Evolutionary conservation across 441 rosid species (phyloP), one percentile per base, ranked within the genome.

Genomic region (Euphorbia schlechtendalii): DNA sequence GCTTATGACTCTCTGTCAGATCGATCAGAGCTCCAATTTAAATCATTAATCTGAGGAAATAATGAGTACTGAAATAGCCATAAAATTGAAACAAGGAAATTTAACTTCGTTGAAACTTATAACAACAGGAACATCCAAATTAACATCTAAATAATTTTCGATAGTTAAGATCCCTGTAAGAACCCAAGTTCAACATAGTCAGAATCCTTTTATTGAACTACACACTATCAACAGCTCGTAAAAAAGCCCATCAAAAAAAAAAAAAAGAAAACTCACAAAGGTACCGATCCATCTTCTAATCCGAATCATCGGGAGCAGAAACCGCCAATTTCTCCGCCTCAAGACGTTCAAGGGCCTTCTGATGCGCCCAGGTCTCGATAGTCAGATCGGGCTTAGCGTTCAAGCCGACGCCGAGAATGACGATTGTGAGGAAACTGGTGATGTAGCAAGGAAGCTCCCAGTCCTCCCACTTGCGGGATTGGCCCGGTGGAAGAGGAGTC

Each of bases 381-480:
- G 95, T 80, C 61, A 92, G 89, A 86, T 92, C 98, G 15, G 98
- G 96, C 76, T 89, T 92, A 30, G 96, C 96, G 45, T 88, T 92
- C 80, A 92, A 91, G 1, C 96, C 96, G 12, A 92, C 98, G 4
- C 96, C 96, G 10, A 92, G 90, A 74, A 89, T 92, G 55, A 92
- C 96, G 65, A 92, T 77, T 41, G 98, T 75, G 63, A 92, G 83
- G 83, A 89, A 89, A 84, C 98, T 89, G 34, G 96, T 86, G 81
- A 92, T 48, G 82, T 92, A 92, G 81, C 96, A 89, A 8, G 98
- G 96, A 7, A 92, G 86, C 85, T 92, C 96, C 98, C 96, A 92
- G 63, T 92, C 98, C 69, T 92, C 96, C 96, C 98, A 92, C 53
- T 87, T 83, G 18, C 98, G 95, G 2, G 91, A 67, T 72, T 92